Percentiles rank a stretch among this genome's conserved stretches.
Conservation (phyloP, 495 filamentous ascomycete genomes). For the Daldinia grandis region DNA sequence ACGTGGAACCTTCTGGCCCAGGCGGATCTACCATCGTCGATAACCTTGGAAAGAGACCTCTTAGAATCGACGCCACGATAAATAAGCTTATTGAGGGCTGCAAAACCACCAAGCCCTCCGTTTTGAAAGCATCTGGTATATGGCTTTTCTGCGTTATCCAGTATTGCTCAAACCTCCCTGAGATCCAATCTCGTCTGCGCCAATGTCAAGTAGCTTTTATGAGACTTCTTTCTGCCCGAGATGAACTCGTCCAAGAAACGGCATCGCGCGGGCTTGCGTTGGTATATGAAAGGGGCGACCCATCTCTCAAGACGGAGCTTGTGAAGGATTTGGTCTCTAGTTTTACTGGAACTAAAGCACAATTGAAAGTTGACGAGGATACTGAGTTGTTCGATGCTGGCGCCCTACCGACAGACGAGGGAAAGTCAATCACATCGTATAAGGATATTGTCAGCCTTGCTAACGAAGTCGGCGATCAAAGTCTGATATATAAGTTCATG, state of each 20-base stretch:
- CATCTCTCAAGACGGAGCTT: slow-evolving; percentile 78
- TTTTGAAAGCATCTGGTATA: slow-evolving; percentile 88
- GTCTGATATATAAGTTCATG: slow-evolving; percentile 97
- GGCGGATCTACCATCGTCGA: slow-evolving; percentile 51
- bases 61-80: slow-evolving; percentile 62
- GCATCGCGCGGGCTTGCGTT: slow-evolving; percentile 88
- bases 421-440: slow-evolving; percentile 89
- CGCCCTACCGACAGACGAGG: slow-evolving; percentile 87
- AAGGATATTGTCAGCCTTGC: slow-evolving; percentile 94
- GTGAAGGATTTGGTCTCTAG: slow-evolving; percentile 85
- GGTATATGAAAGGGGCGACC: slow-evolving; percentile 91
- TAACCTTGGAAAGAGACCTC: slow-evolving; percentile 49
- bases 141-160: slow-evolving; percentile 95
- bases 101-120: slow-evolving; percentile 80
- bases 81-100: slow-evolving; percentile 78
- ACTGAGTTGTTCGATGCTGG: slow-evolving; percentile 96
- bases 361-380: slow-evolving; percentile 82
- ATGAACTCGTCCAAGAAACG: slow-evolving; percentile 94
- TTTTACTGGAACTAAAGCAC: slow-evolving; percentile 79
- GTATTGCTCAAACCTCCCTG: slow-evolving; percentile 77
- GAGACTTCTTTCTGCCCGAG: slow-evolving; percentile 82
- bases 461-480: slow-evolving; percentile 91
- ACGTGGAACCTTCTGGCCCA: slow-evolving; percentile 51
- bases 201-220: slow-evolving; percentile 89
- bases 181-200: slow-evolving; percentile 75